phyloP scores from a whole-genome alignment of 2,329 filamentous ascomycete genomes.

The Venturia nashicola region DNA sequence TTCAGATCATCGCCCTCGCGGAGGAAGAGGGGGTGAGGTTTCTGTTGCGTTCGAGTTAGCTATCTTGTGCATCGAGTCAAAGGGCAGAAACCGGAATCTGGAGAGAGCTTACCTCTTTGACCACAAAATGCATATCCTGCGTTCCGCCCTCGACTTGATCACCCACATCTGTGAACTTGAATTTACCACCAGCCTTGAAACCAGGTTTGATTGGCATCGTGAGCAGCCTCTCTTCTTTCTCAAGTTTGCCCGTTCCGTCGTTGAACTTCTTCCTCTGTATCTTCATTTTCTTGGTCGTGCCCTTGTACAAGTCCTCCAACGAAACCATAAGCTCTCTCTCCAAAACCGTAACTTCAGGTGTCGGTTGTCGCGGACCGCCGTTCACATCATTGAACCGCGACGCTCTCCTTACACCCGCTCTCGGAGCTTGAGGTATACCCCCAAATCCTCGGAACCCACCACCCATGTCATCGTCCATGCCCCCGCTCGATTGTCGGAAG shows the following conservation, averaged over 20 bases:
- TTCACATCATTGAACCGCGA: slow-evolving; percentile 19
- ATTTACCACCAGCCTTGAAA: slow-evolving; percentile 93
- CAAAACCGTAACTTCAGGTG: slow-evolving; percentile 81
- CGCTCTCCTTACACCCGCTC: slow-evolving; percentile 21
- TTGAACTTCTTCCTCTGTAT: slow-evolving; percentile 96
- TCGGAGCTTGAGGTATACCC: slow-evolving; percentile 15
- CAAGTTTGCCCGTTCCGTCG: slow-evolving; percentile 64
- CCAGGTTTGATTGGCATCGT: slow-evolving; percentile 94
- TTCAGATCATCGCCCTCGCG: slow-evolving; percentile 83
- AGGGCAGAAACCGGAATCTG: too few relatives aligned
- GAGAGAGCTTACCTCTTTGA: slow-evolving; percentile 64
- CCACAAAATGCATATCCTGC: slow-evolving; percentile 89
- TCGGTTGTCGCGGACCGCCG: slow-evolving; percentile 35
- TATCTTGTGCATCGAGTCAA: slow-evolving; percentile 10
- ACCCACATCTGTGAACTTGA: slow-evolving; percentile 95
- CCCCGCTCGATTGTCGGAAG: slow-evolving; percentile 46
- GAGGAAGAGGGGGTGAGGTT: slow-evolving; percentile 71
- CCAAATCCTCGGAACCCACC: slow-evolving; percentile 28
- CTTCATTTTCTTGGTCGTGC: slow-evolving; percentile 92
- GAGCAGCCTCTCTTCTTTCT: slow-evolving; percentile 75
- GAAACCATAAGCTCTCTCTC: slow-evolving; percentile 71
- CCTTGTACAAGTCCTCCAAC: slow-evolving; percentile 79
- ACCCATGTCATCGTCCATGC: slow-evolving; percentile 36
- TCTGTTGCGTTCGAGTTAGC: slow-evolving; percentile 43
- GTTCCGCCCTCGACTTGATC: slow-evolving; percentile 94